Conservation (phyloP, 805 yeast species). For the Cyberlindnera japonica region DNA sequence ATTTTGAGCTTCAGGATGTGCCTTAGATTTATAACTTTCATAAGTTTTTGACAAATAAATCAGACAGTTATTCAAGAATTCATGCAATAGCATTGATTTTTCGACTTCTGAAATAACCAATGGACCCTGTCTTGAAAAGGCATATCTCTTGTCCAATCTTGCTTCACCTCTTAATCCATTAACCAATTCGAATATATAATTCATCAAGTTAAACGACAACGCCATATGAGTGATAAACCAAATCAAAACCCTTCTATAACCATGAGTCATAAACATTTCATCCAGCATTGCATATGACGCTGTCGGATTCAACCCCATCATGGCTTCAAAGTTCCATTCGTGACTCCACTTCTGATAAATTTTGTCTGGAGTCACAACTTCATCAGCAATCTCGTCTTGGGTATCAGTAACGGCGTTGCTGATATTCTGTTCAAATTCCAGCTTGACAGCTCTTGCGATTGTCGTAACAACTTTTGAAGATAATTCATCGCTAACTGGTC, state of each 20-base stretch:
- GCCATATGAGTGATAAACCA: constrained; percentile 67
- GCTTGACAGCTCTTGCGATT: constrained; percentile 50
- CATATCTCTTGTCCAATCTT: constrained; percentile 23
- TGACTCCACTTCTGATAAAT: constrained; percentile 46
- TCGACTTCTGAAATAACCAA: constrained; percentile 56
- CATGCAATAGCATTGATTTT: constrained; percentile 63
- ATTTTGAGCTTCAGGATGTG: constrained; percentile 21
- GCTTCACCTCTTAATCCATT: constrained; percentile 51
- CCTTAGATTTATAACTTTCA: constrained; percentile 17
- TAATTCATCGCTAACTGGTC: constrained; percentile 24
- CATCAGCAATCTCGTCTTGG: constrained; percentile 28
- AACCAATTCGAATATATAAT: constrained; percentile 59
- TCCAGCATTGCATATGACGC: constrained; percentile 56
- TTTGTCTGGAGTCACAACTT: constrained; percentile 43
- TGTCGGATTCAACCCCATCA: constrained; percentile 48
- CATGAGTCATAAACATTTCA: constrained; percentile 67
- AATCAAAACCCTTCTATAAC: constrained; percentile 57
- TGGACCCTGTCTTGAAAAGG: constrained; percentile 56
- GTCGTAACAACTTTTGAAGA: constrained; percentile 44
- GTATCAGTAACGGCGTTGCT: constrained; percentile 20
- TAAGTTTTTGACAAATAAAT: constrained; percentile 38
- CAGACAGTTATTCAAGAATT: constrained; percentile 56
- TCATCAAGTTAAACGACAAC: constrained; percentile 50
- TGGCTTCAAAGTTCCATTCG: constrained; percentile 45
- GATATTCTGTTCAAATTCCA: constrained; percentile 36